These are phyloP conservation scores for Dacryopinax primogenitus DNA, from an alignment of 768 basidiomycete species.

Conservation along the genomic window DNA sequence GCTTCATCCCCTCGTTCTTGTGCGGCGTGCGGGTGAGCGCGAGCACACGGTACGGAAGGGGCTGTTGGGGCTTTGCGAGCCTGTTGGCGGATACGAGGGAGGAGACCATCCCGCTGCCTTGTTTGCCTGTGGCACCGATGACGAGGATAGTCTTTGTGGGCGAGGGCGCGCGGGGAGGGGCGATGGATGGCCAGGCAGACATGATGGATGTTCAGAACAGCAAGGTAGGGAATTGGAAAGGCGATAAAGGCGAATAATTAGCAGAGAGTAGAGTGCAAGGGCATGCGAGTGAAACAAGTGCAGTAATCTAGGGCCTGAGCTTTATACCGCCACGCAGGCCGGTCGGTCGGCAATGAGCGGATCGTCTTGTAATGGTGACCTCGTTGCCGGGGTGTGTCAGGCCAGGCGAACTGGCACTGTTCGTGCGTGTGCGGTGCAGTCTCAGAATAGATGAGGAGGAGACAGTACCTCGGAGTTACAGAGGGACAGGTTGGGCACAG, in stretches of 20 bases:
- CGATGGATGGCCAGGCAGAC: constrained; percentile 1
- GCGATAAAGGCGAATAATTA: not conserved
- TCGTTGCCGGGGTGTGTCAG: too few relatives aligned
- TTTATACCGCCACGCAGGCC: too few relatives aligned
- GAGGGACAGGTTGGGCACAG: too few relatives aligned
- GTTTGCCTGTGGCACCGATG: constrained; percentile 31
- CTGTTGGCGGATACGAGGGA: constrained; percentile 19
- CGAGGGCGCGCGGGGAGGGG: constrained; percentile 1
- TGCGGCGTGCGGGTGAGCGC: constrained; percentile 29
- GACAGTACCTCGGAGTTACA: too few relatives aligned
- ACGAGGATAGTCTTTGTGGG: constrained; percentile 23
- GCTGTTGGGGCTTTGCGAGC: constrained; percentile 6
- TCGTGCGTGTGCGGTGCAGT: too few relatives aligned
- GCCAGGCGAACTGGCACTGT: too few relatives aligned
- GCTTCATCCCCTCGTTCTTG: constrained; percentile 23
- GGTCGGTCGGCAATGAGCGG: too few relatives aligned
- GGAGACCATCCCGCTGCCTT: constrained; percentile 28
- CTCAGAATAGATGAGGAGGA: too few relatives aligned
- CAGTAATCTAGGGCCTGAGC: not conserved
- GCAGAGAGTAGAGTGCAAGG: not conserved
- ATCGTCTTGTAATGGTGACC: too few relatives aligned
- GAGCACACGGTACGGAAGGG: constrained; percentile 25
- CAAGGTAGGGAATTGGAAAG: not conserved
- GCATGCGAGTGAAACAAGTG: not conserved
- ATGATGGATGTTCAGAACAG: not conserved